Evolutionary conservation across 208 protist species (phyloP).

Genomic region (Strigomonas culicis): DNA sequence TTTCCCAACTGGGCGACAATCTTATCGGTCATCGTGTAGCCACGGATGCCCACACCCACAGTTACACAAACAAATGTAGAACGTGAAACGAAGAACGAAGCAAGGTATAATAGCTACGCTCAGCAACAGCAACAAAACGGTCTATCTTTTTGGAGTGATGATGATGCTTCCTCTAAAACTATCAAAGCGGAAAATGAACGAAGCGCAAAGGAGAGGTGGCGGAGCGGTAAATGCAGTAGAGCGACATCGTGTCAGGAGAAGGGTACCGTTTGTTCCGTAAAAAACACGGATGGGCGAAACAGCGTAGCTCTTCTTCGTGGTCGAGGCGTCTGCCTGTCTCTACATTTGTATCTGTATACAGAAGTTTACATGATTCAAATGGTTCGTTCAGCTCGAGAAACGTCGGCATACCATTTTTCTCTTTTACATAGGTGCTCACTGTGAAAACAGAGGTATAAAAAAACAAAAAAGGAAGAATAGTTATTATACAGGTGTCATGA

Average conservation of each 20-base stretch:
- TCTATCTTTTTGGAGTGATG: no score
- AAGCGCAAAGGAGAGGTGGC: not conserved
- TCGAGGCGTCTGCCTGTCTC: no score
- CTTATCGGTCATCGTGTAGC: conserved; percentile 4
- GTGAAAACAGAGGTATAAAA: no score
- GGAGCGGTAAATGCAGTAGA: not conserved
- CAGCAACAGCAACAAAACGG: no score
- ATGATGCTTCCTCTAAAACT: no score
- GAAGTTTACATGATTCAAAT: not conserved
- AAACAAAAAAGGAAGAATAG: no score
- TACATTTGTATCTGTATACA: no score
- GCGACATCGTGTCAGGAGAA: not conserved
- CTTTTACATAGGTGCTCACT: not conserved
- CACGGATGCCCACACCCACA: no score
- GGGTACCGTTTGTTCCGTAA: no score
- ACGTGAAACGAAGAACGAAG: not conserved
- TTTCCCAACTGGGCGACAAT: no score
- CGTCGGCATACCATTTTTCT: not conserved
- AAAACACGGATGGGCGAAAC: no score
- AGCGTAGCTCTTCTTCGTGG: no score
- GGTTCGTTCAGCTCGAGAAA: not conserved
- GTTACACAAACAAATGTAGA: not conserved
- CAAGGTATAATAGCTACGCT: not conserved
- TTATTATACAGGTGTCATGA: conserved; percentile 5
- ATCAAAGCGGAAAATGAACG: not conserved